A percentile compares a stretch with the other conserved stretches of the same genome.
Evolutionary conservation across 768 basidiomycete species (phyloP).

Genomic region (Auriculariales sp.): DNA sequence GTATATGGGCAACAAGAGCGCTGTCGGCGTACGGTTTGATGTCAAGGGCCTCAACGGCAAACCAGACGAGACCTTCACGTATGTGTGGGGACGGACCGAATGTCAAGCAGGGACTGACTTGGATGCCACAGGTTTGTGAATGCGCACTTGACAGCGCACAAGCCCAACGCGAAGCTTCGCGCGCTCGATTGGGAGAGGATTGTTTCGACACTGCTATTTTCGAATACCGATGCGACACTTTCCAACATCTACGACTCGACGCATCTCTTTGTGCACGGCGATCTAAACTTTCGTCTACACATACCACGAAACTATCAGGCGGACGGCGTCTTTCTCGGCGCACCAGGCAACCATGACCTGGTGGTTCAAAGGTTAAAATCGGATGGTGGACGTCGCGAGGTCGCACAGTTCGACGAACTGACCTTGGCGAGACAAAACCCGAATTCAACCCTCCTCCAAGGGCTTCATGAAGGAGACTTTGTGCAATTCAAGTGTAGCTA

Average conservation of each 20-base stretch:
- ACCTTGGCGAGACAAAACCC: conserved; percentile 45
- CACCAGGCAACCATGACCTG: not conserved
- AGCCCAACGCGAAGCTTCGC: conserved; percentile 44
- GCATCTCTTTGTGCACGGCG: conserved; percentile 86
- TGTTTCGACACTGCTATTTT: conserved; percentile 65
- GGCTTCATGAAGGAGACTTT: conserved; percentile 75
- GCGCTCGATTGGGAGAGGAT: conserved; percentile 74
- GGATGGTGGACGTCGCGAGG: conserved; percentile 36
- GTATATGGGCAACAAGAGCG: conserved; percentile 91
- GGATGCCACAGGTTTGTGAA: conserved; percentile 61
- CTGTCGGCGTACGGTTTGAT: conserved; percentile 76
- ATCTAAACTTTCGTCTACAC: conserved; percentile 79
- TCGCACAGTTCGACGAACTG: conserved; percentile 67
- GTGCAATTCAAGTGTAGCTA: conserved; percentile 86
- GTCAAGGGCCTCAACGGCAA: conserved; percentile 34
- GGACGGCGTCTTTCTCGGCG: conserved; percentile 6
- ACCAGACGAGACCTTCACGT: conserved; percentile 75
- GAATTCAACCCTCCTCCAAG: conserved; percentile 53
- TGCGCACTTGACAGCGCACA: conserved; percentile 82
- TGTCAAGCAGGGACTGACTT: not conserved
- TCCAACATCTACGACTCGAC: conserved; percentile 72
- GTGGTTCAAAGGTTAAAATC: conserved; percentile 31
- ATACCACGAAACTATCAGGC: conserved; percentile 41
- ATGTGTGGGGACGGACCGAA: conserved; percentile 18
- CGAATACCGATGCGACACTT: conserved; percentile 14